These are phyloP conservation scores for Neurospora sp. DNA, from an alignment of 495 filamentous ascomycete species.

Conservation along the genomic window DNA sequence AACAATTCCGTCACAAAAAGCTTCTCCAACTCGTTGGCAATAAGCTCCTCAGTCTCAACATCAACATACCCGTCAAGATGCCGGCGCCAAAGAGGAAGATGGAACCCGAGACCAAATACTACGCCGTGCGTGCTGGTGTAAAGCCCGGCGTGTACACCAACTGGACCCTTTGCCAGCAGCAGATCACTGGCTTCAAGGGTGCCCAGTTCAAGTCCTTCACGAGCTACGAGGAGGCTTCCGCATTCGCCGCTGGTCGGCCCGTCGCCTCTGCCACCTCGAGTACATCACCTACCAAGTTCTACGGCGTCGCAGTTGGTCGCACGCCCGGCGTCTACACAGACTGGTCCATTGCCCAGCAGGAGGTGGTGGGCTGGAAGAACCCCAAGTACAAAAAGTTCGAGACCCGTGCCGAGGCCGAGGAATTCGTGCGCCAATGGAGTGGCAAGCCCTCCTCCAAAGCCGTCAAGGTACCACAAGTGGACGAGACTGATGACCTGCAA, in stretches of 20 bases:
- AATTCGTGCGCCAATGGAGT: conserved; percentile 25
- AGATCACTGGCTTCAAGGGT: conserved; percentile 77
- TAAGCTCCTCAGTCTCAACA: not conserved
- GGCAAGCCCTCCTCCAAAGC: conserved; percentile 13
- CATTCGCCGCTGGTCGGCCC: conserved; percentile 58
- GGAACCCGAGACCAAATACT: conserved; percentile 50
- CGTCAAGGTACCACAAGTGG: conserved; percentile 20
- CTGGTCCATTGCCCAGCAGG: conserved; percentile 67
- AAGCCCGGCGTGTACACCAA: conserved; percentile 78
- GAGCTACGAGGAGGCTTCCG: conserved; percentile 64
- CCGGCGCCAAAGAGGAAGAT: not conserved
- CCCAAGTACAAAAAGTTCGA: conserved; percentile 76
- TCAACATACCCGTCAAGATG: not conserved
- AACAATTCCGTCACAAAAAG: not conserved
- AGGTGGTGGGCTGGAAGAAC: conserved; percentile 65
- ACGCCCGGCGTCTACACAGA: conserved; percentile 83
- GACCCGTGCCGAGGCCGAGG: conserved; percentile 63
- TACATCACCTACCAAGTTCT: conserved; percentile 48
- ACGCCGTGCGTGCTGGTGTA: conserved; percentile 71
- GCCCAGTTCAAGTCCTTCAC: conserved; percentile 80
- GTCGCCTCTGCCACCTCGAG: conserved; percentile 15
- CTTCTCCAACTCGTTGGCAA: not conserved
- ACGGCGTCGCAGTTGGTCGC: conserved; percentile 74
- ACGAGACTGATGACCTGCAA: conserved; percentile 23
- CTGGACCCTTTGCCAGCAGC: conserved; percentile 71